These are phyloP conservation scores for Zygoascus biomembranicola DNA, from an alignment of 805 yeast species.

Conservation along the genomic window DNA sequence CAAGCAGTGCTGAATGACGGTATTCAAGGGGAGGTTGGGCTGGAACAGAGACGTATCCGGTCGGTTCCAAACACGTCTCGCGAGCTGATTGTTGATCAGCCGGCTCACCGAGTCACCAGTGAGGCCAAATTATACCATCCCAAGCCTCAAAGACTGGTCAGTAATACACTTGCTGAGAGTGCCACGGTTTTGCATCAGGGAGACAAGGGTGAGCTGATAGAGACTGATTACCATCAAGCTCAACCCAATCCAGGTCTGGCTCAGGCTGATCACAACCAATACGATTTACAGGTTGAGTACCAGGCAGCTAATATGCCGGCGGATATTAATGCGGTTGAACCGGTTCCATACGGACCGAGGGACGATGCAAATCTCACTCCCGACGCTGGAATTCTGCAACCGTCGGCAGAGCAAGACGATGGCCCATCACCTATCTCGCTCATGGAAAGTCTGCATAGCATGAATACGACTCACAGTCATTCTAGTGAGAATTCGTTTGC, in stretches of 20 bases:
- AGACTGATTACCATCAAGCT: not conserved
- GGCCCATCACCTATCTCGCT: not conserved
- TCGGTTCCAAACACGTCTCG: not conserved
- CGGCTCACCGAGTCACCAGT: not conserved
- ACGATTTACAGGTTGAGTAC: not conserved
- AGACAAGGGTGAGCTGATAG: not conserved
- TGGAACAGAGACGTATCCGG: too few relatives aligned
- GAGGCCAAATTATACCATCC: slow-evolving; percentile 15
- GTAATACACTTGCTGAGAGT: slow-evolving; percentile 5
- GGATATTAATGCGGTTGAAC: not conserved
- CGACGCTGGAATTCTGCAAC: not conserved
- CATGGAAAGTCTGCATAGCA: not conserved
- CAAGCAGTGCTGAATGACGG: too few relatives aligned
- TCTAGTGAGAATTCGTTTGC: not conserved
- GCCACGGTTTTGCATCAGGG: not conserved
- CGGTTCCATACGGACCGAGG: not conserved
- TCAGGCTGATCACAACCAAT: not conserved
- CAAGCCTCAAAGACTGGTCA: slow-evolving; percentile 16
- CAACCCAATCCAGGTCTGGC: not conserved
- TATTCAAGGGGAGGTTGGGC: too few relatives aligned
- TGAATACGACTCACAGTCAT: not conserved
- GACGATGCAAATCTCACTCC: not conserved
- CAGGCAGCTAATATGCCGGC: not conserved
- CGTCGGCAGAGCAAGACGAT: not conserved
- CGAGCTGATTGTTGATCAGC: not conserved